phyloP scores from a whole-genome alignment of 140 eudicot species.

The Flaveria floridana region DNA sequence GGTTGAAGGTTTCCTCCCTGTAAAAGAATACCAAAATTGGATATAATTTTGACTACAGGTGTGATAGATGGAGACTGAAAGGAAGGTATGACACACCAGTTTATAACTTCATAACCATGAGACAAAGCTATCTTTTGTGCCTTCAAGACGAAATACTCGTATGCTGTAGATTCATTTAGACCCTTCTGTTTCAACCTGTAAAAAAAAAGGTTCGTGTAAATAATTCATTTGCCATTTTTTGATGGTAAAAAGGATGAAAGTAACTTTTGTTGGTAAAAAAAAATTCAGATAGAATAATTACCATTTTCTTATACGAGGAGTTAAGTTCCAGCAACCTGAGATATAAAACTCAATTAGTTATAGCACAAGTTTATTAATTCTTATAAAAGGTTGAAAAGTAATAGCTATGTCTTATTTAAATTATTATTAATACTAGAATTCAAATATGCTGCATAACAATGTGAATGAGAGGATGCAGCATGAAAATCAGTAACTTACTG shows the following conservation, averaged over 20 bases:
- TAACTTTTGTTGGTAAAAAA: neutral
- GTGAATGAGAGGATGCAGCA: constrained; percentile 15
- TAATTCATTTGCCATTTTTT: neutral
- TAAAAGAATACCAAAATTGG: neutral
- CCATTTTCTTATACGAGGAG: constrained; percentile 69
- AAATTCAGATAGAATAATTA: constrained; percentile 30
- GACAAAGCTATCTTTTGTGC: constrained; percentile 87
- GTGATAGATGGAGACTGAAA: neutral
- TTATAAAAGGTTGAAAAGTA: constrained; percentile 6
- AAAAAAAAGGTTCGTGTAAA: constrained; percentile 2
- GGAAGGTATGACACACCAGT: constrained; percentile 51
- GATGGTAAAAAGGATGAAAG: neutral
- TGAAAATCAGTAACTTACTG: constrained; percentile 45
- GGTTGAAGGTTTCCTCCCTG: constrained; percentile 97
- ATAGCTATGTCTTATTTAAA: neutral
- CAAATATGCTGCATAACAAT: neutral
- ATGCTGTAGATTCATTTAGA: constrained; percentile 58
- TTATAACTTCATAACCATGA: constrained; percentile 88
- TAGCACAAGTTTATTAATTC: constrained; percentile 13
- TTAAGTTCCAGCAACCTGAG: constrained; percentile 85
- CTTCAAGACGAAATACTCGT: constrained; percentile 72
- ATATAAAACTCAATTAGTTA: constrained; percentile 19
- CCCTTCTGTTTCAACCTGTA: constrained; percentile 56
- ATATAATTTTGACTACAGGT: constrained; percentile 12
- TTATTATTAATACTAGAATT: neutral